Evolutionary conservation across 1,139 yeast species (phyloP), one percentile per base, ranked within the genome.

Genomic region (Yamadazyma oceani): DNA sequence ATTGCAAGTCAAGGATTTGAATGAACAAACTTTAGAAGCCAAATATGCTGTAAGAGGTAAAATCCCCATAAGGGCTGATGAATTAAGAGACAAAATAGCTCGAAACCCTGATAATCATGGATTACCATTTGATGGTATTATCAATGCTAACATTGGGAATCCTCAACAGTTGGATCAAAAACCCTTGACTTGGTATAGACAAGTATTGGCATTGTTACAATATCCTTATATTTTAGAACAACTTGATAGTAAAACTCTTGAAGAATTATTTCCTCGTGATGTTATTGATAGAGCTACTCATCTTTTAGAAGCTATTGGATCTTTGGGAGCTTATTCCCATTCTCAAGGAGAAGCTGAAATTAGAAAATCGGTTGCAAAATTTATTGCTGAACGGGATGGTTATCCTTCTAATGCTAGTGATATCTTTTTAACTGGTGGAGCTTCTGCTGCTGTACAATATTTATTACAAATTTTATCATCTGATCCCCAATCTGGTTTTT

Each of bases 111-210:
- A 76, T 35, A 81, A 83, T 15, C 73, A 69, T 26, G 78, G 86
- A 2, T 66, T 88, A 44, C 95, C 96, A 1, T 94, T 89, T 56
- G 68, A 75, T 34, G 66, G 76, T 45, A 87, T 92, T 50, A 82
- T 92, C 55, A 81, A 80, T 53, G 95, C 97, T 45, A 92, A 94
- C 60, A 92, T 92, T 45, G 98, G 98, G 25, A 94, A 94, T 58
- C 98, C 98, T 2, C 98, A 92, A 62, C 97, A 90, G 58, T 73
- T 92, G 54, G 92, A 87, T 52, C 99, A 92, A 62, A 76, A 82
- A 53, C 98, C 98, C 2, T 70, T 92, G 54, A 87, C 96, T n/a
- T 94, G 94, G 72, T 89, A 88, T 64, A 77, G 98, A 55, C 95
- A 90, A 59, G 96, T 90, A 4, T 68, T 90, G 45, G 78, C 96